Conservation (phyloP, 495 filamentous ascomycete species). For the Penicillium manginii region DNA sequence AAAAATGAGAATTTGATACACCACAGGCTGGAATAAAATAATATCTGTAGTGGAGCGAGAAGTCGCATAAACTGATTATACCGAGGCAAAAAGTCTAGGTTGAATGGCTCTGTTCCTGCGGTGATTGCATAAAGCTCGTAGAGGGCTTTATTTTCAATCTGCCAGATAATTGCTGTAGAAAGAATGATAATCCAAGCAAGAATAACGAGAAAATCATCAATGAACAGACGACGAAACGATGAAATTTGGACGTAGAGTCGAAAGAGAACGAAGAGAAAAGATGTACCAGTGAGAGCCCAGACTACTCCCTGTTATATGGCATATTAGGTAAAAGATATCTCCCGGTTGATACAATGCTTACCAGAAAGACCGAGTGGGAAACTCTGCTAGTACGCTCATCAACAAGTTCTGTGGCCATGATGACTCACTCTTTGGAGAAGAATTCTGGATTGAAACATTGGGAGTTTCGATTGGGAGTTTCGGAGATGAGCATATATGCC, state of each 20-base stretch:
- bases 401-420: not conserved
- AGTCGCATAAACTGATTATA: conserved; percentile 20
- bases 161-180: conserved; percentile 25
- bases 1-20: conserved; percentile 33
- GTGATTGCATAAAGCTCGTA: conserved; percentile 17
- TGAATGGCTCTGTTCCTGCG: conserved; percentile 7
- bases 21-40: conserved; percentile 29
- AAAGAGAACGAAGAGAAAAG: conserved; percentile 25
- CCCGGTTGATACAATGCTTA: not conserved
- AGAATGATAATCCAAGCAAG: conserved; percentile 30
- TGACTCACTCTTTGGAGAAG: not conserved
- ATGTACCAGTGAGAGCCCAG: conserved; percentile 23
- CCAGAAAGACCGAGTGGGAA: not conserved
- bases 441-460: not conserved
- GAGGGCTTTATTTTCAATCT: conserved; percentile 14
- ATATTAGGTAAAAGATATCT: not conserved
- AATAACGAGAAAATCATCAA: conserved; percentile 29
- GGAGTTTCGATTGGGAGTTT: not conserved
- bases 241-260: conserved; percentile 24
- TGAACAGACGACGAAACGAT: conserved; percentile 24
- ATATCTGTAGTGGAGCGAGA: conserved; percentile 17
- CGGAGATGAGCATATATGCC: not conserved
- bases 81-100: conserved; percentile 6
- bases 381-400: not conserved
- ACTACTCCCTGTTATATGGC: conserved; percentile 6